These are phyloP conservation scores for Insectozyma bohioensis DNA, from an alignment of 1,139 yeast genomes.

Conservation along the genomic window DNA sequence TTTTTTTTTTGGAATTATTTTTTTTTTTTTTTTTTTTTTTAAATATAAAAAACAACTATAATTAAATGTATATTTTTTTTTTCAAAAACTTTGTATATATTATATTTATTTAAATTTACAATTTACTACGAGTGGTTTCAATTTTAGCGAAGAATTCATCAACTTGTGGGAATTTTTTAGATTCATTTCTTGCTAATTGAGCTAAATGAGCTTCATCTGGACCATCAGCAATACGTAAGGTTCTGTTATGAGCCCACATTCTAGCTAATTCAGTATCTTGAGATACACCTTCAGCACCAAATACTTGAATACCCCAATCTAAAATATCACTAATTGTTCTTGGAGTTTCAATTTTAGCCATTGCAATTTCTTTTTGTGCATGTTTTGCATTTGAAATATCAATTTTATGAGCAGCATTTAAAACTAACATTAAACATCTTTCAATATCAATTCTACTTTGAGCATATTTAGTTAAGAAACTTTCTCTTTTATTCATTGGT, in stretches of 20 bases:
- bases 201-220: slow-evolving; percentile 73
- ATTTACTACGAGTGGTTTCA: slow-evolving; percentile 17
- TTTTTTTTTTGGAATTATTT: slow-evolving; percentile 3
- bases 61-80: slow-evolving; percentile 4
- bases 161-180: slow-evolving; percentile 31
- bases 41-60: neutral
- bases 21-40: slow-evolving; percentile 5
- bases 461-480: slow-evolving; percentile 53
- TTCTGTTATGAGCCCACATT: slow-evolving; percentile 56
- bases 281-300: slow-evolving; percentile 69
- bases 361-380: slow-evolving; percentile 61
- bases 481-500: slow-evolving; percentile 53
- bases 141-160: slow-evolving; percentile 33
- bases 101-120: neutral
- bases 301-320: slow-evolving; percentile 70
- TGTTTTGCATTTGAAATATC: slow-evolving; percentile 56
- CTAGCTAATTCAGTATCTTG: slow-evolving; percentile 65
- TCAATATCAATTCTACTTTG: slow-evolving; percentile 59
- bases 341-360: slow-evolving; percentile 71
- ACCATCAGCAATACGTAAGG: slow-evolving; percentile 70
- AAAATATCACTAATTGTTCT: slow-evolving; percentile 51
- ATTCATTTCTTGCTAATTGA: slow-evolving; percentile 55
- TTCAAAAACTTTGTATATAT: neutral
- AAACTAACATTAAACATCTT: slow-evolving; percentile 56
- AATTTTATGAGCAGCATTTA: slow-evolving; percentile 66